A percentile compares a stretch with the other conserved stretches of the same genome.
Conservation (phyloP, 2,329 filamentous ascomycete genomes). For the Fusarium sp. region DNA sequence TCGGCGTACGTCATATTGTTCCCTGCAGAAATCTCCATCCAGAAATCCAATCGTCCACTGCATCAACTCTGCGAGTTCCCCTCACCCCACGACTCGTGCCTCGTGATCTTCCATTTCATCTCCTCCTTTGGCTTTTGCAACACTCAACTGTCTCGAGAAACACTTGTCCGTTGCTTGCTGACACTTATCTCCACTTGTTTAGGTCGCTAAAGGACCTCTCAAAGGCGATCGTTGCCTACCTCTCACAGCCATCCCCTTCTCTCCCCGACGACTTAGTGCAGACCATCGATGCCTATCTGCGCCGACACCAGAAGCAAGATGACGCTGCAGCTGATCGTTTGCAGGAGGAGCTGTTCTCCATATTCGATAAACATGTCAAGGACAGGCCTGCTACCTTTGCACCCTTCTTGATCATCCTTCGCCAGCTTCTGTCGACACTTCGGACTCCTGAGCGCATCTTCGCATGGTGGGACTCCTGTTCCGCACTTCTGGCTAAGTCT, state of each 20-base stretch:
- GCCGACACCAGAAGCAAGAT: conserved; percentile 75
- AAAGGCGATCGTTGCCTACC: conserved; percentile 66
- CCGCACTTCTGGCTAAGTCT: conserved; percentile 58
- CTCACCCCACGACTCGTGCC: conserved; percentile 29
- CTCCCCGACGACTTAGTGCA: conserved; percentile 74
- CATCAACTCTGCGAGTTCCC: conserved; percentile 5
- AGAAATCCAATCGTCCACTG: conserved; percentile 5
- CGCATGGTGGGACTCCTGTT: conserved; percentile 76
- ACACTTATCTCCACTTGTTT: conserved; percentile 39
- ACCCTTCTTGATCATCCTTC: conserved; percentile 76
- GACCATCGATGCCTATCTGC: conserved; percentile 74
- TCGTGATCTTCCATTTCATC: conserved; percentile 31
- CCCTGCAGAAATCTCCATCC: conserved; percentile 42
- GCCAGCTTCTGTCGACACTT: conserved; percentile 72
- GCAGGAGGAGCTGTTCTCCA: conserved; percentile 76
- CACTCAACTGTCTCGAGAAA: conserved; percentile 22
- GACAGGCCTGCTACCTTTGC: conserved; percentile 68
- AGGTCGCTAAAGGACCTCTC: conserved; percentile 72
- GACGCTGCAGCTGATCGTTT: conserved; percentile 76
- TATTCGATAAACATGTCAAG: conserved; percentile 74
- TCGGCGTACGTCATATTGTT: conserved; percentile 46
- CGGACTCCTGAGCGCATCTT: conserved; percentile 71
- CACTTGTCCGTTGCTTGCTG: conserved; percentile 26
- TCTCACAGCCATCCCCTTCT: conserved; percentile 65
- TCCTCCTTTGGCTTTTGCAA: conserved; percentile 27